Evolutionary conservation across 371 early-diverging fungal genomes (phyloP), one percentile per base, ranked within the genome.

Genomic region (Lichtheimia ornata): DNA sequence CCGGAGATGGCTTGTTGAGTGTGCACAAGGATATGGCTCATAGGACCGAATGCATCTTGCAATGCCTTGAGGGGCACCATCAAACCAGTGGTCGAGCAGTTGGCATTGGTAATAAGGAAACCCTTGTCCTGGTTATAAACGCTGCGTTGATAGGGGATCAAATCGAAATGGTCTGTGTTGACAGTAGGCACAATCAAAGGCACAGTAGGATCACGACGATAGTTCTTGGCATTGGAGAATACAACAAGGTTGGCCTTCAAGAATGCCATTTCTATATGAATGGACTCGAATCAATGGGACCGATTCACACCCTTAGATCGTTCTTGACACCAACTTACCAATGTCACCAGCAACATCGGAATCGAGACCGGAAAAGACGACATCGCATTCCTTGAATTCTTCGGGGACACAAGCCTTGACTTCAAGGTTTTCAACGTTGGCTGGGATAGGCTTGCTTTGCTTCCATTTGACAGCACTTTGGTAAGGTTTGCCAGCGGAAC

Each of bases 1-100:
- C 98, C 93, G 4, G 94, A 94, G 66, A 97, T 90, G 40, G 98
- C 97, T 82, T 98, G 98, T 83, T 96, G 86, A 24, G 97, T 96
- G 35, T 87, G 84, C 47, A 98, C 96, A 15, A 90, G 74, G 44
- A 94, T 86, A 50, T 85, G 84, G 41, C 74, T 71, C 50, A 96
- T 58, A 27, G 92, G 91, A 3, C 96, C 96, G 75, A 94, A 96
- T 22, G 86, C 87, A 67, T 95, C 93, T 73, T 92, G 88, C 25
- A 97, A 79, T 4, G 97, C 92, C 82, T 94, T 94, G 53, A 97
- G 79, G 0, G 93, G 90, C 24, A 95, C 94, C 20, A 93, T 94
- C 43, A 97, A 83, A 50, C 97, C 97, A 1, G 97, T 92, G 57
- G 97, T 94, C 28, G 97, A 95, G 82, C 98, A 98, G 80, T 98